Base-by-base conservation (phyloP, 2,329 filamentous ascomycete species). In the Madurella fahalii region DNA sequence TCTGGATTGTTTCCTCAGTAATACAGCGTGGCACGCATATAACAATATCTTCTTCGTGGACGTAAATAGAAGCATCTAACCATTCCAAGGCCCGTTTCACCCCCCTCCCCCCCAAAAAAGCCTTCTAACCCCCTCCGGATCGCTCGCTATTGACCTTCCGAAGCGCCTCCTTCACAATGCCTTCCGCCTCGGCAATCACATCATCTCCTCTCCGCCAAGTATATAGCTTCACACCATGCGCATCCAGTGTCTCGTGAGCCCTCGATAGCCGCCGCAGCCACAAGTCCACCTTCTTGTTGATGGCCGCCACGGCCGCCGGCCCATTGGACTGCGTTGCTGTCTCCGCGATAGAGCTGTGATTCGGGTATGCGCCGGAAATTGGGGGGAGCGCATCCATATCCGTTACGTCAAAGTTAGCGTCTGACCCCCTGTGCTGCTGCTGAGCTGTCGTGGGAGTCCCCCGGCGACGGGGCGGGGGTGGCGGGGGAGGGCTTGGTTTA, bases 131-230 rank as follows among this genome's bases (percentile, higher is more conserved):
- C 34, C 4, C 15, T n/a, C 12, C 4, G 40, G 20, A 13, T 9
- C 18, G 13, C 25, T 57, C 52, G 25, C 61, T 63, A 11, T 66
- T 70, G 68, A 79, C 71, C 37, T 76, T 72, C 53, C 65, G 70
- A 64, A 83, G 63, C 31, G 78, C 78, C 57, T 78, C 74, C 67
- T 78, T 77, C 3, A 90, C 81, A 54, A 91, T 77, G 13, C 77
- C 80, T 50, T 84, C 76, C 2, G 86, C 84, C 68, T 89, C 85
- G 1, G 75, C 75, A 53, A 82, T 75, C 8, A 89, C 86, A 72
- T 94, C 89, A 30, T 77, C 75, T 0, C 89, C 89, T 11, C 79
- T 80, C 41, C 86, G 77, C 89, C 89, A 94, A 17, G 81, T 89
- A 59, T 87, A 82, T 37, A 94, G 67, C 60, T 79, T 73, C 1